Percentiles rank a stretch among this genome's conserved stretches.
These are phyloP conservation scores for Annulohypoxylon maeteangense DNA, from an alignment of 495 filamentous ascomycete genomes.

Conservation along the genomic window DNA sequence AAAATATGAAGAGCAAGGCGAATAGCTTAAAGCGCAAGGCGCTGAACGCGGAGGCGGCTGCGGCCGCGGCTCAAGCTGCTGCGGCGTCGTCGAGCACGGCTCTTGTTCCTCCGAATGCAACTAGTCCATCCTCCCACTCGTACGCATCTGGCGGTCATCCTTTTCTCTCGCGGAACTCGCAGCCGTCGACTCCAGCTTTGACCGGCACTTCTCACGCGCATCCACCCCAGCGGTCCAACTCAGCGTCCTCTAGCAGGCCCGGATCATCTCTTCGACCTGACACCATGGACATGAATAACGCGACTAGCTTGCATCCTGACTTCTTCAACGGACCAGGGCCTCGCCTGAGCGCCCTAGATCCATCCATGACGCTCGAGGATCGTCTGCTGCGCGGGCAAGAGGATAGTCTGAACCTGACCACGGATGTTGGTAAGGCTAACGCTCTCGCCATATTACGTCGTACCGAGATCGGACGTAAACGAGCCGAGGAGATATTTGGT, in stretches of 20 bases:
- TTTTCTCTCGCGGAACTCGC: constrained; percentile 53
- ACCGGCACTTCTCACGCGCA: constrained; percentile 49
- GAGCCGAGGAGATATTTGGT: constrained; percentile 56
- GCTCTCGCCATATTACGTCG: constrained; percentile 52
- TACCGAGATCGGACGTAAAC: constrained; percentile 53
- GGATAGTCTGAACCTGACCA: constrained; percentile 48
- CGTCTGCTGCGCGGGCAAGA: constrained; percentile 51
- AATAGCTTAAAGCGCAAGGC: constrained; percentile 70
- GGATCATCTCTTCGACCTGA: constrained; percentile 48
- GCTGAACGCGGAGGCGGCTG: constrained; percentile 56
- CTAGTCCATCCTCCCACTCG: constrained; percentile 51
- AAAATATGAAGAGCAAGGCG: constrained; percentile 78
- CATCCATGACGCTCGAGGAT: constrained; percentile 54
- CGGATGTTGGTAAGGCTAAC: constrained; percentile 47
- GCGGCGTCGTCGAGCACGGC: constrained; percentile 32
- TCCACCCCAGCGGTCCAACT: constrained; percentile 47
- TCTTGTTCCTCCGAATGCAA: constrained; percentile 45
- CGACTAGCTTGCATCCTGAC: constrained; percentile 46
- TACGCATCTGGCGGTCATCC: constrained; percentile 47
- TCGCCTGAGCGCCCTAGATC: constrained; percentile 47
- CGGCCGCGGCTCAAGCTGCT: constrained; percentile 41
- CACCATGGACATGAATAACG: constrained; percentile 48
- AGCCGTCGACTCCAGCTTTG: constrained; percentile 55
- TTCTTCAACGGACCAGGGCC: constrained; percentile 51
- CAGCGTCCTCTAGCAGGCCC: constrained; percentile 47